These are phyloP conservation scores for Tricladium varicosporioides DNA, from an alignment of 2,329 filamentous ascomycete genomes.

Conservation along the genomic window DNA sequence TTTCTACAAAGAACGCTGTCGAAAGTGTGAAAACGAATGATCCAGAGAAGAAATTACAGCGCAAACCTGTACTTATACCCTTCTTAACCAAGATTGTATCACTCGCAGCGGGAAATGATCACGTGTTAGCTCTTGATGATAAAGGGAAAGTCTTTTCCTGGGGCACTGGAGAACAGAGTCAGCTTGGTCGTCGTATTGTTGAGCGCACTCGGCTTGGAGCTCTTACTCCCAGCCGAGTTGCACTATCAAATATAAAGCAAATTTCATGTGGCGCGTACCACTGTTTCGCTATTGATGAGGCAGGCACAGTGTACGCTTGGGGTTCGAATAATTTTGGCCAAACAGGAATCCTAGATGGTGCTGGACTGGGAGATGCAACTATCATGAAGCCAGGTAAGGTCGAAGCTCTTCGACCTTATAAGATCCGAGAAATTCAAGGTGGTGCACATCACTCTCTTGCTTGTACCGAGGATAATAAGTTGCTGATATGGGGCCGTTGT, in stretches of 20 bases:
- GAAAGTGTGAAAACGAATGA: no score
- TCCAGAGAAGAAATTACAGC: conserved; percentile 23
- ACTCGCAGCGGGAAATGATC: conserved; percentile 54
- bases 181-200: conserved; percentile 33
- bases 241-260: conserved; percentile 17
- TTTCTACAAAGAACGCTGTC: no score
- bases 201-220: conserved; percentile 21
- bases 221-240: conserved; percentile 29
- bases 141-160: conserved; percentile 60
- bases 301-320: conserved; percentile 74
- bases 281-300: conserved; percentile 70
- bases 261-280: conserved; percentile 67
- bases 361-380: conserved; percentile 66
- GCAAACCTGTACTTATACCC: conserved; percentile 47
- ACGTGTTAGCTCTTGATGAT: conserved; percentile 55
- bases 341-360: conserved; percentile 63
- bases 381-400: conserved; percentile 70
- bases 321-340: conserved; percentile 85
- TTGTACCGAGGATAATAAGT: conserved; percentile 53
- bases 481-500: conserved; percentile 60
- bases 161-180: conserved; percentile 60
- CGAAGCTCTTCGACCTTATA: conserved; percentile 56
- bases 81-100: conserved; percentile 52
- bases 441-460: conserved; percentile 74
- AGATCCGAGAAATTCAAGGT: conserved; percentile 66